Evolutionary conservation across 805 yeast genomes (phyloP), one percentile per base, ranked within the genome.

Genomic region (Pichia thaimueangensis): DNA sequence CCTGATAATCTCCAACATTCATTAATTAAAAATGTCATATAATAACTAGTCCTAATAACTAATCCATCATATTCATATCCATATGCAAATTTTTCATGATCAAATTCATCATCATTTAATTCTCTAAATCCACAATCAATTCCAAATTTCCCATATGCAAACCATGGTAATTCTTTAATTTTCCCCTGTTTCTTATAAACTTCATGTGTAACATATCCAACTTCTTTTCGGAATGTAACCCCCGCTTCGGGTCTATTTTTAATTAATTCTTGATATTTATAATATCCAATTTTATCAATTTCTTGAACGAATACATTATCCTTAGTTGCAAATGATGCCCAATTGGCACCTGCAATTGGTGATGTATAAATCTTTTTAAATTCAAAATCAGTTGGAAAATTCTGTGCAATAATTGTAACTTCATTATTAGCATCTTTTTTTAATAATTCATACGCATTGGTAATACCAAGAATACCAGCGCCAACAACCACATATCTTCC

Each of bases 291-390:
- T 24, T 59, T 59, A 52, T 81, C 87, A 45, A 60, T 54, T n/a
- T 60, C 55, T 45, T 62, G 62, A 37, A 53, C 54, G 23, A 47
- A 50, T 7, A 37, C 40, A 23, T 57, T 63, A 17, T 74, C 76
- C 4, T 64, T 63, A 1, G 47, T 31, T 2, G 84, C 86, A 60
- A 78, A 76, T 11, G 82, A 73, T 37, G 65, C 68, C 85, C 86
- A 81, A 51, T 80, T 76, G 35, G 86, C 88, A 4, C 87, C 87
- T 0, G 86, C 87, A 56, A 68, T 74, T 3, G 86, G 86, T 0
- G 83, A 77, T 3, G 84, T 70, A 54, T 76, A 81, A 9, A 69
- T 69, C 4, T 51, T 46, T 12, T 59, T 59, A 31, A 70, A 63
- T 39, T 70, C 69, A 24, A 64, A 54, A 41, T 80, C 85, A 1